Evolutionary conservation across 2,329 filamentous ascomycete genomes (phyloP), one percentile per base, ranked within the genome.

Genomic region (Claviceps quebecensis): DNA sequence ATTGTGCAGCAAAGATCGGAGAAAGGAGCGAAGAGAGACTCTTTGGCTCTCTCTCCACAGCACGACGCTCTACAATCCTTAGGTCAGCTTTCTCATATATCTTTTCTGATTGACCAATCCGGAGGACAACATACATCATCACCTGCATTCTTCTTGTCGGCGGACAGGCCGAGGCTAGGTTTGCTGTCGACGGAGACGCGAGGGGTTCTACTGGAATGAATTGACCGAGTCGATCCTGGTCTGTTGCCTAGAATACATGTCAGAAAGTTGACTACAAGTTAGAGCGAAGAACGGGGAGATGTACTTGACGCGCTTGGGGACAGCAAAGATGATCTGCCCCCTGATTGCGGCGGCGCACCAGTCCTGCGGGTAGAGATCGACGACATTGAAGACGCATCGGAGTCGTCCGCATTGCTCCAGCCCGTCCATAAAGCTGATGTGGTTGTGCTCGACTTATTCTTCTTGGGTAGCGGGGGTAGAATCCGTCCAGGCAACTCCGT

Each of bases 401-500:
- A 86, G 55, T 88, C 85, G 56, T 74, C 75, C 16, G 75, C 78
- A 47, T 56, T 36, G 74, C 76, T 22, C 76, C 77, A 41, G 69
- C 72, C 54, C 29, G 71, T 67, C 11, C 83, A 67, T 22, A 85
- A 64, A 26, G 72, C 73, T 1, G 78, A 74, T 6, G 85, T 72
- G 2, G 83, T 82, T 1, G 82, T 83, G 56, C 83, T 83, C 19
- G 83, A 78, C 67, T 91, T 95, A 67, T 96, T 96, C 77, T 97
- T 97, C 63, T 84, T 84, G 1, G 93, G 93, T 48, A 97, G 71
- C 1, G 88, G 80, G 11, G 90, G 87, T 2, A 98, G 74, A 5
- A 95, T 79, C 61, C 94, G 95, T 17, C 93, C 93, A 0, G 93
- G 93, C 50, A 97, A 74, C 67, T 98, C 93, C 13, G 83, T 80